phyloP scores from a whole-genome alignment of 257 asterid species.

The Anisodus acutangulus region DNA sequence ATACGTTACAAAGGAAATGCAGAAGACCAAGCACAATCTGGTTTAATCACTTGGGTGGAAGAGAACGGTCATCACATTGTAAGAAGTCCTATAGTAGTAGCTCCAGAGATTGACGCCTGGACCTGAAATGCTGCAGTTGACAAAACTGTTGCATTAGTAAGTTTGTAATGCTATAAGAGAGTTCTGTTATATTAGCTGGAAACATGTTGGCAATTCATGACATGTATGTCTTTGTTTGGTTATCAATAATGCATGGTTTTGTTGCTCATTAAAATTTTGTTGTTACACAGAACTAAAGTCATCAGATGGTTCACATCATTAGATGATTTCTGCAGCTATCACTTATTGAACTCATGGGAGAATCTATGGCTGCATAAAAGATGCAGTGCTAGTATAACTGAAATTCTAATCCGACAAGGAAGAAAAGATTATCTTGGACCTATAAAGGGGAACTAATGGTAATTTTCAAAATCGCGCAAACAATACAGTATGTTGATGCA shows the following conservation, averaged over 20 bases:
- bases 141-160: not conserved
- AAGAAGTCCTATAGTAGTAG: conserved; percentile 30
- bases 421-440: not conserved
- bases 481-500: no score
- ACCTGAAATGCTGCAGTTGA: conserved; percentile 11
- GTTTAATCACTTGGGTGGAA: conserved; percentile 26
- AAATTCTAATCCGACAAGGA: not conserved
- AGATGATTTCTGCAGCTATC: no score
- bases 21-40: conserved; percentile 21
- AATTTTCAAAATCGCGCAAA: no score
- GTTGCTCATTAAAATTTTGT: no score
- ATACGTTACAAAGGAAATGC: not conserved
- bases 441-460: not conserved
- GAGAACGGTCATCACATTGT: not conserved
- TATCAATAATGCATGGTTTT: no score
- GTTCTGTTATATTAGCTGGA: not conserved
- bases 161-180: not conserved
- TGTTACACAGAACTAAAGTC: no score
- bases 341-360: not conserved
- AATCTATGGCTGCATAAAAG: not conserved
- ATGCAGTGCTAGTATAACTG: no score
- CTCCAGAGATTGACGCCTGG: not conserved
- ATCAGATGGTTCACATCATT: no score
- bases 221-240: not conserved
- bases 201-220: not conserved